Base-by-base conservation (phyloP, 1,284 basidiomycete species). In the Boletus smithii region DNA sequence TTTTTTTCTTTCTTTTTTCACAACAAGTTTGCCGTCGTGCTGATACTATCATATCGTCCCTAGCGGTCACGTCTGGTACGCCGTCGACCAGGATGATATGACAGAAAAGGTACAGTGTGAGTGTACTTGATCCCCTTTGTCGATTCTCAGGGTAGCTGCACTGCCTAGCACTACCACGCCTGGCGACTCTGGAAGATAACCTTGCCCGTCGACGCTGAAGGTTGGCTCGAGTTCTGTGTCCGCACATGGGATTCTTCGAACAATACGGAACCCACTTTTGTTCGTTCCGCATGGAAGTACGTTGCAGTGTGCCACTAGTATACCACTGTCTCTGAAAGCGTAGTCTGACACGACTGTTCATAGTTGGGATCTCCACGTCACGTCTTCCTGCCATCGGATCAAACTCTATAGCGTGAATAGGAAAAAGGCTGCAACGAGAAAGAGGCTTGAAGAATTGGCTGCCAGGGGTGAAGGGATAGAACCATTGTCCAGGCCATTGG, bases 191-290 rank as follows among this genome's bases (percentile, higher is more conserved):
- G 78, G 78, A 72, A 69, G 51, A 72, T 76, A 43, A 69, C 73
- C 11, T 53, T 80, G 1, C 77, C 77, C 2, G 73, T 79, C 38
- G 75, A 78, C 37, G 76, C 77, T 3, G 76, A 81, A 54, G 77
- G 78, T 6, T 80, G 77, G 77, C 68, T 79, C 30, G 77, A 79
- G 51, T 75, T 80, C 62, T 77, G 75, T 51, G 77, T 76, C n/a
- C 73, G 77, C 34, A 73, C 74, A 0, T 80, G 79, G 79, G 77
- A 80, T 55, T 76, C 76, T 14, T 75, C 75, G 8, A 77, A 76
- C 62, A 80, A 81, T 55, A 80, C 77, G 4, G 74, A 80, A 54
- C 79, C 78, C 17, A 79, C 78, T 2, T 77, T 72, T 50, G 74
- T 80, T 8, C 73, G 75, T 27, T 79, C 75, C 14, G 73, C 75